Evolutionary conservation across 2,329 filamentous ascomycete species (phyloP), one percentile per base, ranked within the genome.

Genomic region (Ascochyta rabiei): DNA sequence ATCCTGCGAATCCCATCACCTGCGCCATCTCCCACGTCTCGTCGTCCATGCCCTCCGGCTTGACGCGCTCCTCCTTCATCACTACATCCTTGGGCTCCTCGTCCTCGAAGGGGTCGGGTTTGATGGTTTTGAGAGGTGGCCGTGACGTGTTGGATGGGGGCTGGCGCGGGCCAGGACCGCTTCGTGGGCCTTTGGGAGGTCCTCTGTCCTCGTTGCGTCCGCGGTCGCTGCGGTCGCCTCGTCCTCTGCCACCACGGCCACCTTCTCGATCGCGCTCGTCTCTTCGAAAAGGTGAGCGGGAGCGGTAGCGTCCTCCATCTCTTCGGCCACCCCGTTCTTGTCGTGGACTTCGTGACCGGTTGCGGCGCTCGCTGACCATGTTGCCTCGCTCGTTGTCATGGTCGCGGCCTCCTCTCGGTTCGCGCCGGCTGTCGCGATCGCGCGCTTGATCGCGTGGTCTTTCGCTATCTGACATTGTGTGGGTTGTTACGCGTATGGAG

Each of bases 1-100:
- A 99, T 0, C 84, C 85, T 16, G 86, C 86, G 70, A 99, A 97
- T 2, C 95, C 95, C 90, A 99, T 93, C 80, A 93, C 86, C 44
- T 88, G 87, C 66, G 87, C 82, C 89, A 98, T 93, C 56, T 89
- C 80, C 46, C 87, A 86, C 59, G 88, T 87, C 59, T 93, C 89
- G 51, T 82, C 82, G 28, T 83, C 83, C 44, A 81, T 78, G 15
- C 81, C 69, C 24, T 68, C 66, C 1, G 69, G 69, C 39, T 64
- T 62, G 41, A 62, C 56, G n/a, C 58, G 57, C 47, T 62, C 52
- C 33, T 66, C 69, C 49, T 64, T 60, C 71, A 72, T 72, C 21
- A 65, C 58, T 12, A 64, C 59, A n/a, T 71, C 69, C 13, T 60
- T 60, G n/a, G 48, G 44, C 15, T 63, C 64, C 9, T 63, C 63